phyloP scores from a whole-genome alignment of 345 rosid species.

The Aurinia saxatilis region DNA sequence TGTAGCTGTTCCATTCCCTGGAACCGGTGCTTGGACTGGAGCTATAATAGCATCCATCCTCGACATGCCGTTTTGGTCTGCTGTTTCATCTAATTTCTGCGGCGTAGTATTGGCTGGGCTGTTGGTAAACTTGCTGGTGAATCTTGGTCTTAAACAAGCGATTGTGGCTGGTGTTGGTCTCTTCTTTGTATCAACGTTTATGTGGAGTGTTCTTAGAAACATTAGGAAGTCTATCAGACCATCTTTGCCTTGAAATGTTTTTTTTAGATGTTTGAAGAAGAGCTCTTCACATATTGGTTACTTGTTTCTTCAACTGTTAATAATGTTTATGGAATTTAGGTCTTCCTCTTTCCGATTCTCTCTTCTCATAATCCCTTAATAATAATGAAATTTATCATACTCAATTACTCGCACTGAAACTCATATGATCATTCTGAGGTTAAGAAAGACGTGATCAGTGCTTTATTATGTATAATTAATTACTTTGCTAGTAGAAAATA shows the following conservation, averaged over 20 bases:
- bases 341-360: not conserved
- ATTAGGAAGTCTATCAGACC: constrained; percentile 47
- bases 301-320: not conserved
- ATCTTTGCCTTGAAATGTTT: constrained; percentile 18
- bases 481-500: too few relatives aligned
- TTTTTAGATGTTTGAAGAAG: not conserved
- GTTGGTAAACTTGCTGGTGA: constrained; percentile 74
- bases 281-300: too few relatives aligned
- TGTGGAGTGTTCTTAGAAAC: constrained; percentile 76
- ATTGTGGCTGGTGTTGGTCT: constrained; percentile 53
- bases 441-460: too few relatives aligned
- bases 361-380: not conserved
- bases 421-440: too few relatives aligned
- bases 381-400: too few relatives aligned
- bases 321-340: not conserved
- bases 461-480: too few relatives aligned
- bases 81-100: constrained; percentile 65
- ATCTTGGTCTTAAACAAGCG: constrained; percentile 78
- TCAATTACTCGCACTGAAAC: too few relatives aligned
- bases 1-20: constrained; percentile 95
- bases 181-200: constrained; percentile 63
- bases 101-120: constrained; percentile 82
- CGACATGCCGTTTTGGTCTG: constrained; percentile 87
- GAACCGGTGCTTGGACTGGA: constrained; percentile 97
- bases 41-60: constrained; percentile 82